Percentiles rank a stretch among this genome's conserved stretches.
Conservation (phyloP, 352 stramenopile species). For the Pythium angustatum region DNA sequence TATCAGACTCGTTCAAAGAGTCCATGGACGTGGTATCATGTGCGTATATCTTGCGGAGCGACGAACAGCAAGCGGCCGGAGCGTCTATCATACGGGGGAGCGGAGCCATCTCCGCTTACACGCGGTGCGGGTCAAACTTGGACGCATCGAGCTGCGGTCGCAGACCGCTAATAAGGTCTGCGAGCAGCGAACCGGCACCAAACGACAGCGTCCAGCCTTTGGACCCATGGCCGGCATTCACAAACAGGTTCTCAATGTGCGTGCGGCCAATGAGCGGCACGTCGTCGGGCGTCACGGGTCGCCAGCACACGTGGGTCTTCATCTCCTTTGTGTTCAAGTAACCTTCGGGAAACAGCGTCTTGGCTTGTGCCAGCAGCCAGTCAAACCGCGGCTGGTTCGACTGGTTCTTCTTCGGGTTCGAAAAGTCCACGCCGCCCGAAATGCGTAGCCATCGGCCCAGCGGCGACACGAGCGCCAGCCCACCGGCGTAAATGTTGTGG, state of each 20-base stretch:
- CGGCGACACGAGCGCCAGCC: slow-evolving; percentile 73
- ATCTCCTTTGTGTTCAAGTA: slow-evolving; percentile 81
- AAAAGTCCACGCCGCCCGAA: slow-evolving; percentile 81
- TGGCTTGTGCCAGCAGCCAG: slow-evolving; percentile 75
- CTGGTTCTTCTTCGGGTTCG: slow-evolving; percentile 60
- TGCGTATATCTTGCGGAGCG: too few relatives aligned
- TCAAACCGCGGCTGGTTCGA: slow-evolving; percentile 71
- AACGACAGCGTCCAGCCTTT: slow-evolving; percentile 88
- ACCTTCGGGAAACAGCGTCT: slow-evolving; percentile 76
- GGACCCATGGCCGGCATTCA: slow-evolving; percentile 84
- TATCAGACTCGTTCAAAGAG: slow-evolving; percentile 24
- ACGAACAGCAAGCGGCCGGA: too few relatives aligned
- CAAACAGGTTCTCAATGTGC: slow-evolving; percentile 78
- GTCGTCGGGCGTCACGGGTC: slow-evolving; percentile 80
- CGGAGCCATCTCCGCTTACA: slow-evolving; percentile 34
- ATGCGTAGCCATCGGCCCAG: slow-evolving; percentile 73
- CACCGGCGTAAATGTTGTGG: slow-evolving; percentile 85
- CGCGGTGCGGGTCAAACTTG: slow-evolving; percentile 81
- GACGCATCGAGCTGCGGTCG: slow-evolving; percentile 78
- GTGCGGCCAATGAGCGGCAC: slow-evolving; percentile 82
- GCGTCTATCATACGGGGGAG: slow-evolving; percentile 17
- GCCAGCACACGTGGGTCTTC: slow-evolving; percentile 81
- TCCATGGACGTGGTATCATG: slow-evolving; percentile 18
- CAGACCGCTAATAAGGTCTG: slow-evolving; percentile 78
- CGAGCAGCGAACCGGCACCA: slow-evolving; percentile 69